Evolutionary conservation across 192 early-diverging fungal genomes (phyloP), one percentile per base, ranked within the genome.

Genomic region (Backusella westeae): DNA sequence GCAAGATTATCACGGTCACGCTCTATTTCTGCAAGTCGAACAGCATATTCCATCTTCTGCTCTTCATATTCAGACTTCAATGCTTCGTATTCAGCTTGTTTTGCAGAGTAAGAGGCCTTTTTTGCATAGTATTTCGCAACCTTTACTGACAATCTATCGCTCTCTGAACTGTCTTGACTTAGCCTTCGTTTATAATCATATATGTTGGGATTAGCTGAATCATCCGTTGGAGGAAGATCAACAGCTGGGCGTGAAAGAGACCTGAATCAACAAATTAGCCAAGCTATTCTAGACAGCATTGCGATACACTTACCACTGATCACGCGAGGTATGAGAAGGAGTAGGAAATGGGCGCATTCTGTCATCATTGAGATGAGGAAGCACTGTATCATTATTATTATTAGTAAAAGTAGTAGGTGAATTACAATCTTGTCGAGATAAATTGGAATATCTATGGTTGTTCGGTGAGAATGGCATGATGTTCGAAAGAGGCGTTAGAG

Each of bases 11-110:
- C 67, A 35, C 67, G 67, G 15, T 68, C 67, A 2, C 67, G 29
- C 29, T 68, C 67, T 68, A 68, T 68, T 68, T 68, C 67, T 35
- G 67, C 67, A 15, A 68, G 35, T 35, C 67, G 29, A 21, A 68
- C 29, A 34, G 67, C 67, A 3, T 68, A 36, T 68, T 68, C 67
- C 67, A 68, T 68, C 9, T 68, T 68, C n/a, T 34, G 35, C 19
- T 34, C 67, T 68, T 68, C 67, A 17, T 68, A 68, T 68, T 68
- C 67, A 36, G 67, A 34, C 29, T 36, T 34, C 29, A 35, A 35
- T n/a, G 67, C 34, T 36, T 34, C 67, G n/a, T 35, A 68, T 68
- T 34, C 29, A 19, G 67, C 67, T 36, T 68, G 67, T 17, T n/a
- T 68, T 10, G 67, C 67, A 35, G 67, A 34, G 17, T 68, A 68